Evolutionary conservation across 2,329 filamentous ascomycete genomes (phyloP).

Genomic region (Colletotrichum sp.): DNA sequence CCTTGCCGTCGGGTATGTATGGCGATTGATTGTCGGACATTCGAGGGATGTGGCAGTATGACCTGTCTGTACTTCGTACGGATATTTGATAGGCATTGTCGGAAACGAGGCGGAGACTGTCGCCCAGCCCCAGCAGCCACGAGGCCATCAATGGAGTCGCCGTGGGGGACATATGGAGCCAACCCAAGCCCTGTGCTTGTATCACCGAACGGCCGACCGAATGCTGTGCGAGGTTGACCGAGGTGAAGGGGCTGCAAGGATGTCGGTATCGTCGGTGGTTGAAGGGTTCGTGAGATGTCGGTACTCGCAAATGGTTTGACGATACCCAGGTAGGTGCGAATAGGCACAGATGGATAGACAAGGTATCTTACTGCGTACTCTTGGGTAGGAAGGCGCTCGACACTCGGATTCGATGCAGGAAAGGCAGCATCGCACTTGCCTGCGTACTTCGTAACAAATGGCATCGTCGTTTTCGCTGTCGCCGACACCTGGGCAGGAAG

Average conservation of each 20-base stretch:
- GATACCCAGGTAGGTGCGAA: not conserved
- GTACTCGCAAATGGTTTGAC: not conserved
- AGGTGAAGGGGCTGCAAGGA: not conserved
- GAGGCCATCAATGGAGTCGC: slow-evolving; percentile 5
- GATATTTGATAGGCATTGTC: not conserved
- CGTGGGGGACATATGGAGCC: not conserved
- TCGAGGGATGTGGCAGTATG: not conserved
- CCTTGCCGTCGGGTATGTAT: not conserved
- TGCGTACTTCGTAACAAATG: not conserved
- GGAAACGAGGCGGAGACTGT: slow-evolving; percentile 1
- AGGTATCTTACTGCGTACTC: not conserved
- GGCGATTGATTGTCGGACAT: not conserved
- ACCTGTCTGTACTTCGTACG: not conserved
- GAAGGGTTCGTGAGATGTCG: not conserved
- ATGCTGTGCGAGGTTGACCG: not conserved
- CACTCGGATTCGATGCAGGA: not conserved
- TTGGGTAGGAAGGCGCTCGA: not conserved
- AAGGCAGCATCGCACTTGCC: not conserved
- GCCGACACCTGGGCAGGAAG: not conserved
- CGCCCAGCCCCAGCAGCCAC: slow-evolving; percentile 12
- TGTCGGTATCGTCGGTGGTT: not conserved
- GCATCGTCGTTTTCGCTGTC: not conserved
- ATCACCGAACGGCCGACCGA: not conserved
- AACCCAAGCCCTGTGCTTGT: not conserved
- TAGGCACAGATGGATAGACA: not conserved